Percentiles rank a stretch among this genome's conserved stretches.
Conservation (phyloP, 768 basidiomycete genomes). For the Panellus pusillus region DNA sequence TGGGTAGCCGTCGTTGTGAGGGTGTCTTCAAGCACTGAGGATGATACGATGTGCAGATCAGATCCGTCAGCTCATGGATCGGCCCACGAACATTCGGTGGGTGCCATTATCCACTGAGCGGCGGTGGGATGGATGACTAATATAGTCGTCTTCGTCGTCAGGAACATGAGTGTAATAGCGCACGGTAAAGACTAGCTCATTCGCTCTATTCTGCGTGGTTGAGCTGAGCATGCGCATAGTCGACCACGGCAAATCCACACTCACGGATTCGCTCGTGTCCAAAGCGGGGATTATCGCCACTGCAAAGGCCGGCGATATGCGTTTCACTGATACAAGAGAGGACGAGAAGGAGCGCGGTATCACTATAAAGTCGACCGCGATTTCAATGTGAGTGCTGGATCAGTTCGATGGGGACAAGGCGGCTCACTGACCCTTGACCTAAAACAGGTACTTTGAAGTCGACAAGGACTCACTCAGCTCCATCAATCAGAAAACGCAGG, state of each 20-base stretch:
- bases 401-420: not conserved
- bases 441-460: constrained; percentile 92
- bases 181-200: constrained; percentile 57
- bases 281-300: constrained; percentile 99
- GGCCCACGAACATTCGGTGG: constrained; percentile 86
- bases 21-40: constrained; percentile 5
- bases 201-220: not conserved
- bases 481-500: constrained; percentile 93
- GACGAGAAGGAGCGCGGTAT: constrained; percentile 99
- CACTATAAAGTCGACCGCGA: constrained; percentile 99
- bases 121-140: no score
- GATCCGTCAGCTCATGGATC: constrained; percentile 86
- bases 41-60: constrained; percentile 55
- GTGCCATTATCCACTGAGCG: constrained; percentile 53
- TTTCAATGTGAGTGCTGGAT: constrained; percentile 48
- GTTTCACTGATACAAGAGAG: constrained; percentile 95
- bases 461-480: constrained; percentile 81
- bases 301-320: constrained; percentile 93
- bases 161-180: constrained; percentile 38
- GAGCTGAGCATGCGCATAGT: constrained; percentile 45
- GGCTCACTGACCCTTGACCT: not conserved
- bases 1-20: constrained; percentile 37
- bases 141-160: no score
- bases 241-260: constrained; percentile 99
- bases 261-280: constrained; percentile 97